A percentile compares a stretch with the other conserved stretches of the same genome.
Conservation (phyloP, 2,329 filamentous ascomycete species). For the Fusarium pseudocircinatum region DNA sequence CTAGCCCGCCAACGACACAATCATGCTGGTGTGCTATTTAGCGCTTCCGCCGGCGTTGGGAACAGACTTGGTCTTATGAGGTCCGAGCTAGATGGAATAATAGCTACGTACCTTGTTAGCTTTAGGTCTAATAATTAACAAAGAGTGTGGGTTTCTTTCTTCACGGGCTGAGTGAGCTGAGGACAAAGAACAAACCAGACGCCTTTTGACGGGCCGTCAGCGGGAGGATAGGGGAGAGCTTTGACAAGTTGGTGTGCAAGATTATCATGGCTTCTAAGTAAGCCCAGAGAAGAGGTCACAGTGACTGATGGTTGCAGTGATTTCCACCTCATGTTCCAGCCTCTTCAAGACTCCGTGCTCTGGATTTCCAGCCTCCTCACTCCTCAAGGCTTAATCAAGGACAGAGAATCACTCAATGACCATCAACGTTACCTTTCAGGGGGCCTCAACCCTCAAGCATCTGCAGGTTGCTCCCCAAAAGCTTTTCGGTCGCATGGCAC, state of each 20-base stretch:
- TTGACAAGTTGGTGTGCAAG: slow-evolving; percentile 10
- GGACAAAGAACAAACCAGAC: slow-evolving; percentile 22
- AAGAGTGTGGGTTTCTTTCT: background rate
- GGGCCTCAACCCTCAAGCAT: slow-evolving; percentile 15
- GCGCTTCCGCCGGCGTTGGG: slow-evolving; percentile 19
- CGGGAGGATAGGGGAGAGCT: slow-evolving; percentile 23
- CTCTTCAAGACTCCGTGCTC: background rate
- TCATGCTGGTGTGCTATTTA: slow-evolving; percentile 25
- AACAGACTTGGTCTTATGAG: slow-evolving; percentile 14
- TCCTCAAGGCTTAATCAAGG: background rate
- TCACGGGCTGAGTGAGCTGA: background rate
- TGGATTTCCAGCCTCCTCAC: slow-evolving; percentile 16
- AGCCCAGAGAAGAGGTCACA: background rate
- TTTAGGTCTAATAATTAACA: slow-evolving; percentile 9
- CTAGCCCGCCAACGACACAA: slow-evolving; percentile 39
- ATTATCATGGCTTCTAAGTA: background rate
- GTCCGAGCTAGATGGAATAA: slow-evolving; percentile 10
- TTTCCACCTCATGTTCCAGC: background rate
- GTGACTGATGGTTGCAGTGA: background rate
- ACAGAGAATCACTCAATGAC: background rate
- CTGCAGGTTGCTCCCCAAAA: slow-evolving; percentile 23
- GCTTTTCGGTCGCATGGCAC: slow-evolving; percentile 33
- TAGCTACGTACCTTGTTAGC: background rate
- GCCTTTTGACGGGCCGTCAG: slow-evolving; percentile 15
- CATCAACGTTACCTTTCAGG: slow-evolving; percentile 22